Base-by-base conservation (phyloP, 2,329 filamentous ascomycete species). In the Nigrospora oryzae region DNA sequence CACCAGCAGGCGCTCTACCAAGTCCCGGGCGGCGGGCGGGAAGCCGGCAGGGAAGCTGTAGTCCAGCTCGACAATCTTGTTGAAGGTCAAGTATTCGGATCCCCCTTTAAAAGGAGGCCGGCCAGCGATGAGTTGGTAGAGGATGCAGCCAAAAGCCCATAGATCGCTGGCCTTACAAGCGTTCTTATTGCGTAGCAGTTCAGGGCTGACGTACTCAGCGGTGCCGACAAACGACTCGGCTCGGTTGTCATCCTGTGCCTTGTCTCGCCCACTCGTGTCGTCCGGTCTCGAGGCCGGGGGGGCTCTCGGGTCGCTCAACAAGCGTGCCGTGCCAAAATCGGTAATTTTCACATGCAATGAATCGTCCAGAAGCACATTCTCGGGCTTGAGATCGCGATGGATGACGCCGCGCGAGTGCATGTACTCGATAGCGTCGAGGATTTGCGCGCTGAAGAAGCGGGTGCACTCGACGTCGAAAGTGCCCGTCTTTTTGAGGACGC, bases 311-410 rank as follows among this genome's bases (percentile, higher is more conserved):
- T 75, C 73, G 42, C 84, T 83, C 38, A 98, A 71, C 50, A 98
- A 80, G 63, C 96, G 97, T n/a, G 93, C 93, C 0, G 93, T 98
- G 36, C 93, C 93, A 60, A 98, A 98, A 65, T 98, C 93, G 8
- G 93, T 98, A 52, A 98, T 96, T 63, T 98, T 98, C 66, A 97
- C 84, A 58, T 97, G 89, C 86, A 96, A 94, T 58, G 95, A 85
- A 52, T 90, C 86, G 63, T 98, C 93, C 34, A 98, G 73, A 7
- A 98, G 76, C 4, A 98, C 90, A 53, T 98, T 98, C 63, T 98
- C 93, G 0, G 93, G 93, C 60, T 98, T 98, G 52, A 98, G 66
- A 61, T 98, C 93, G 52, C 93, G 85, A 64, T 98, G 93, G 49
- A 98, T 97, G 19, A 98, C 89, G 17, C 91, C 93, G 51, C 89